Percentiles rank a stretch among this genome's conserved stretches.
phyloP scores from a whole-genome alignment of 441 rosid species.

The Populus hybrid region DNA sequence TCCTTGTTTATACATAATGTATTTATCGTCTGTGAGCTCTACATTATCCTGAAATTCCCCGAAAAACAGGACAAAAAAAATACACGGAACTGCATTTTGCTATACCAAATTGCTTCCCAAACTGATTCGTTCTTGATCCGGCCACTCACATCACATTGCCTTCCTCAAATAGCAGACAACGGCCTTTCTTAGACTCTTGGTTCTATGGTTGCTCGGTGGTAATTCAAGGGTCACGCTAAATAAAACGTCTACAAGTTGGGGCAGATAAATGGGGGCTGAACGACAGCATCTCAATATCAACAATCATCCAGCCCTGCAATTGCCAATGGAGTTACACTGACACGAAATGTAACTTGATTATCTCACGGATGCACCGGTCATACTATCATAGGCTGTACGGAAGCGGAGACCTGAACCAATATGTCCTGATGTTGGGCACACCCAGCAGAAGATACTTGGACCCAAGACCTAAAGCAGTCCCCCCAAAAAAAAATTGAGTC shows the following conservation, averaged over 20 bases:
- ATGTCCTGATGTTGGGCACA: conserved; percentile 62
- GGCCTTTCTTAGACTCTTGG: conserved; percentile 1
- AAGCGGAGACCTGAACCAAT: conserved; percentile 71
- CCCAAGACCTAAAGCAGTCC: conserved; percentile 67
- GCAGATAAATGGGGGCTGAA: background rate
- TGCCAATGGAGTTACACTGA: background rate
- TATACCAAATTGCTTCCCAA: background rate
- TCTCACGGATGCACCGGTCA: conserved; percentile 26
- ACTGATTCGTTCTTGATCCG: background rate
- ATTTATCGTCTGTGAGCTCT: conserved; percentile 16
- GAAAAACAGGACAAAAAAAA: conserved; percentile 2
- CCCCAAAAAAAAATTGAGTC: background rate
- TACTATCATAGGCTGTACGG: conserved; percentile 55
- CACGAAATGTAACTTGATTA: conserved; percentile 20
- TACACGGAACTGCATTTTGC: background rate
- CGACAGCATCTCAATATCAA: background rate
- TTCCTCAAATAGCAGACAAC: background rate
- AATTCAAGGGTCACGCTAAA: background rate
- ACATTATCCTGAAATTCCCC: background rate
- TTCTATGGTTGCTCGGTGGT: background rate
- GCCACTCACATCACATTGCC: background rate
- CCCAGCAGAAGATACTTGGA: conserved; percentile 71
- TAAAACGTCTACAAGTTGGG: background rate
- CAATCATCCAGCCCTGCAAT: conserved; percentile 13
- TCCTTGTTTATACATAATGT: conserved; percentile 25